These are phyloP conservation scores for Xylaria digitata DNA, from an alignment of 2,329 filamentous ascomycete genomes.

Conservation along the genomic window DNA sequence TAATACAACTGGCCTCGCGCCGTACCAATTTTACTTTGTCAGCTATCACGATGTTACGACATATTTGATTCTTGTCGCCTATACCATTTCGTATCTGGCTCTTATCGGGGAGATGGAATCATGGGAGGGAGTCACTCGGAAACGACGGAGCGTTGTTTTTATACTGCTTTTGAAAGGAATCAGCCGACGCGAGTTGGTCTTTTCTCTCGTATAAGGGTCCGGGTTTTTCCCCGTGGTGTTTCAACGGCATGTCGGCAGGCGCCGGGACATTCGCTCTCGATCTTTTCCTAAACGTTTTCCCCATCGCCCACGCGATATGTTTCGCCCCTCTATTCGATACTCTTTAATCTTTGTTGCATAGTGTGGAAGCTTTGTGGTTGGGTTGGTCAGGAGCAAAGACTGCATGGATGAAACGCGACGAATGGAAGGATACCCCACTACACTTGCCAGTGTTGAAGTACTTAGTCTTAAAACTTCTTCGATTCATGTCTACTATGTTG, in stretches of 20 bases:
- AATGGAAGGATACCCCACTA: conserved; percentile 52
- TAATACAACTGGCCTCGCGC: conserved; percentile 43
- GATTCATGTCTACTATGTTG: conserved; percentile 49
- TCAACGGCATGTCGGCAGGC: conserved; percentile 46
- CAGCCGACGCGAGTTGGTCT: conserved; percentile 40
- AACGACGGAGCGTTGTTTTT: conserved; percentile 47
- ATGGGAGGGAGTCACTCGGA: conserved; percentile 48
- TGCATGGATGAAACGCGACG: conserved; percentile 51
- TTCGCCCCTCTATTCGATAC: conserved; percentile 38
- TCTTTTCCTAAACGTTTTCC: conserved; percentile 50
- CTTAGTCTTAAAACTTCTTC: conserved; percentile 39
- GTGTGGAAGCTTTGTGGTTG: conserved; percentile 41
- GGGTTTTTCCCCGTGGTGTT: conserved; percentile 38
- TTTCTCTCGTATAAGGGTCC: conserved; percentile 36
- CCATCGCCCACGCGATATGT: conserved; percentile 52
- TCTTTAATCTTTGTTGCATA: conserved; percentile 45
- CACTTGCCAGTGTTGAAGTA: conserved; percentile 47
- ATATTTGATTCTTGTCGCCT: conserved; percentile 47
- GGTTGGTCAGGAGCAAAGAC: conserved; percentile 47
- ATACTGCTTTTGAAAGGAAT: conserved; percentile 40
- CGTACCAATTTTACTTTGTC: conserved; percentile 45
- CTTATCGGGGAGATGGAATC: conserved; percentile 41
- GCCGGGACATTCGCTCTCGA: conserved; percentile 52
- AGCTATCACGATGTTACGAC: conserved; percentile 52
- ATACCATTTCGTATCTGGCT: conserved; percentile 48